Percentiles rank a stretch among this genome's conserved stretches.
phyloP scores from a whole-genome alignment of 805 yeast species.

The Pichia phayaonensis region DNA sequence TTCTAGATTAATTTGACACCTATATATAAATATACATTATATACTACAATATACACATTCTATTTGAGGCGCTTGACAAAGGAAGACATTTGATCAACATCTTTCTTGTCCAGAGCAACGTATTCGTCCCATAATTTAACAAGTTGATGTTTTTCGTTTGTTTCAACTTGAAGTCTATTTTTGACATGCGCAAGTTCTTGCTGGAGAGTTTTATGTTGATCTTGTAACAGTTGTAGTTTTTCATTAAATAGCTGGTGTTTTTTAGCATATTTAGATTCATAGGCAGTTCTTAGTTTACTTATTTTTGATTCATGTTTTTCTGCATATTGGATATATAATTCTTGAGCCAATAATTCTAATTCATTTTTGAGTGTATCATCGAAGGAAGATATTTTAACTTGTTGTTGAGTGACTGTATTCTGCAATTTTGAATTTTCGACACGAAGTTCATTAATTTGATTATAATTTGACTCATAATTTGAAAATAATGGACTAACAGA shows the following conservation, averaged over 20 bases:
- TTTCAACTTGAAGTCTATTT: slow-evolving; percentile 41
- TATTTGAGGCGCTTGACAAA: slow-evolving; percentile 7
- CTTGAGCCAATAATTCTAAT: slow-evolving; percentile 58
- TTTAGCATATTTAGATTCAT: slow-evolving; percentile 44
- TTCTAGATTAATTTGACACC: no score
- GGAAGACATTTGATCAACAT: slow-evolving; percentile 7
- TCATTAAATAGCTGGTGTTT: slow-evolving; percentile 27
- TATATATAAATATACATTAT: neutral
- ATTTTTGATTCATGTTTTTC: slow-evolving; percentile 73
- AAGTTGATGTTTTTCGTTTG: slow-evolving; percentile 50
- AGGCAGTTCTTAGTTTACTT: slow-evolving; percentile 48
- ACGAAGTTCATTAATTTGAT: neutral
- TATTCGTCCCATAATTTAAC: slow-evolving; percentile 38
- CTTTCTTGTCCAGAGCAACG: slow-evolving; percentile 21
- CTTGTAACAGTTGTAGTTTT: slow-evolving; percentile 16
- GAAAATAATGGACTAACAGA: neutral
- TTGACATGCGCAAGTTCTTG: slow-evolving; percentile 48
- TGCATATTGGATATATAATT: slow-evolving; percentile 64
- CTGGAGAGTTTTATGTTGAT: slow-evolving; percentile 26
- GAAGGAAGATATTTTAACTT: slow-evolving; percentile 25
- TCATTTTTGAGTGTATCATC: slow-evolving; percentile 47
- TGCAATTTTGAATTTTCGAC: neutral
- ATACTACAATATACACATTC: neutral
- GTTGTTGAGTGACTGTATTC: slow-evolving; percentile 8
- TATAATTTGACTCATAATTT: neutral